phyloP scores from a whole-genome alignment of 2,329 filamentous ascomycete genomes.

The Ciborinia camelliae region DNA sequence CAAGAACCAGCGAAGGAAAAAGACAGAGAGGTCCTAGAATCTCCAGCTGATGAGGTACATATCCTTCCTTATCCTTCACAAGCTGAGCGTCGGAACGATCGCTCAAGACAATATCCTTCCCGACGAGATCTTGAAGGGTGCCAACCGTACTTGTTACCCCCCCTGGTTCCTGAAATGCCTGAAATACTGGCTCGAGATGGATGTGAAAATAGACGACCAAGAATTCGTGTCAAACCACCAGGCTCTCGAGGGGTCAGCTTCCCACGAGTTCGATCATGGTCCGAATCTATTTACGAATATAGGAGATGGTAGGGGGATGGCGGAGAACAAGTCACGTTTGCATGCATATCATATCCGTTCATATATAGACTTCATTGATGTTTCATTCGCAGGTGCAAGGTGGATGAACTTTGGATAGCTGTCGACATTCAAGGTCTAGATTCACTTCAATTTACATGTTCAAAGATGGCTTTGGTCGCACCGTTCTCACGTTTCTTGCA shows the following conservation, averaged over 20 bases:
- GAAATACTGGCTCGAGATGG: constrained; percentile 1
- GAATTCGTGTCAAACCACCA: constrained; percentile 10
- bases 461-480: too few species aligned
- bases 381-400: too few species aligned
- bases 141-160: neutral
- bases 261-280: constrained; percentile 6
- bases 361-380: too few species aligned
- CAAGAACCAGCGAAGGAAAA: neutral
- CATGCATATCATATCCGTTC: too few species aligned
- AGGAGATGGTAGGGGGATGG: constrained; percentile 7
- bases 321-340: too few species aligned
- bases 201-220: neutral
- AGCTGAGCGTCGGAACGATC: neutral
- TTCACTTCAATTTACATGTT: too few species aligned
- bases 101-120: neutral
- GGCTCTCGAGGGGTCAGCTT: neutral
- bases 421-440: too few species aligned
- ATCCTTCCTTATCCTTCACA: neutral
- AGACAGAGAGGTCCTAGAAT: neutral
- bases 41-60: neutral
- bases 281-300: constrained; percentile 18
- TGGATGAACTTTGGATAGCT: too few species aligned
- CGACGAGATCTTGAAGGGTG: neutral
- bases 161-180: neutral
- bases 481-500: too few species aligned